Evolutionary conservation across 371 early-diverging fungal species (phyloP).

Genomic region (Mortierella sp.): DNA sequence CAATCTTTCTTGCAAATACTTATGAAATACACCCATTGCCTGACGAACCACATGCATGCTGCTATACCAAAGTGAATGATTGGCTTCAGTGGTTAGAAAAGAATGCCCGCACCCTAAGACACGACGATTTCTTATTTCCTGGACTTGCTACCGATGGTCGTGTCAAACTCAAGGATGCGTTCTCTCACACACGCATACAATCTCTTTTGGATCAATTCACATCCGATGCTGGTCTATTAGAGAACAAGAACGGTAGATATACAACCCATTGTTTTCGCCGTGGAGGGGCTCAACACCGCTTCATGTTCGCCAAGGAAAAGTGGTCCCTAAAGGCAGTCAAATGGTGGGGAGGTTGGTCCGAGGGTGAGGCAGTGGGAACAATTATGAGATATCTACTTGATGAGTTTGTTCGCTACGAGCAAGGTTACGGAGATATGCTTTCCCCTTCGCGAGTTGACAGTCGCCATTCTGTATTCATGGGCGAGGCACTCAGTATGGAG

Average conservation of each 20-base stretch:
- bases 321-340: slow-evolving; percentile 30
- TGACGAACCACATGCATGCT: slow-evolving; percentile 3
- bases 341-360: slow-evolving; percentile 38
- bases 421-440: slow-evolving; percentile 18
- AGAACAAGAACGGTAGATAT: slow-evolving; percentile 3
- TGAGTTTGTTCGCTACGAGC: slow-evolving; percentile 8
- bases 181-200: slow-evolving; percentile 5
- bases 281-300: slow-evolving; percentile 23
- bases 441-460: neutral
- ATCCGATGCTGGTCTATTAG: neutral
- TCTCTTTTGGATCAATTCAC: slow-evolving; percentile 8
- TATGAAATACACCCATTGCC: slow-evolving; percentile 9
- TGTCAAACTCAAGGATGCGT: slow-evolving; percentile 6
- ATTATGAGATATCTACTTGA: slow-evolving; percentile 29
- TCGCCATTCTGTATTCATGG: slow-evolving; percentile 11
- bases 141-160: slow-evolving; percentile 5
- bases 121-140: slow-evolving; percentile 16
- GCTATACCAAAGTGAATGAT: slow-evolving; percentile 2
- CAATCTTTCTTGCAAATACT: neutral
- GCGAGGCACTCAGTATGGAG: neutral
- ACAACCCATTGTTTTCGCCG: slow-evolving; percentile 30
- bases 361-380: slow-evolving; percentile 12
- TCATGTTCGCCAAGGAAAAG: slow-evolving; percentile 15
- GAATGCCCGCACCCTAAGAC: neutral
- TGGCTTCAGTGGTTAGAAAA: slow-evolving; percentile 15